Evolutionary conservation across 2,329 filamentous ascomycete species (phyloP).

Genomic region (Botryotinia narcissicola): DNA sequence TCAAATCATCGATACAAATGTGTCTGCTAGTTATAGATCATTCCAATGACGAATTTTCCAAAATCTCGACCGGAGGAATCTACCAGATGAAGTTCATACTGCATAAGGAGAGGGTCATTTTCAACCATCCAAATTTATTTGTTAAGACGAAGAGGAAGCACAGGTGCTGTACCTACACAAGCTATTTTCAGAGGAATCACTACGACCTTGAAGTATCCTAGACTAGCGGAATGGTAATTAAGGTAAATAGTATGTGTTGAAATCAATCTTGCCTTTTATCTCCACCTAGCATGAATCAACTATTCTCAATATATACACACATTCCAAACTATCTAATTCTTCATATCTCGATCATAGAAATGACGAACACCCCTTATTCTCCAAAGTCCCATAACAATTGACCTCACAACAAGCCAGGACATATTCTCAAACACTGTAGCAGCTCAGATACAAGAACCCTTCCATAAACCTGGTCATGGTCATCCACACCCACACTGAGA

Average conservation of each 20-base stretch:
- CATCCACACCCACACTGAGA: conserved; percentile 42
- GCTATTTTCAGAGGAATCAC: not conserved
- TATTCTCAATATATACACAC: not conserved
- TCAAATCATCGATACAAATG: not conserved
- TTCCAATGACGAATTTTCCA: not conserved
- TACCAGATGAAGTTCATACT: no score
- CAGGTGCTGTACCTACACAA: not conserved
- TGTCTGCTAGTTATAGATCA: not conserved
- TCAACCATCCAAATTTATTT: not conserved
- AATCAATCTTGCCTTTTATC: not conserved
- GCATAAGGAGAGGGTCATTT: not conserved
- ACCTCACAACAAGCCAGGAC: conserved; percentile 48
- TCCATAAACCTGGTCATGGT: conserved; percentile 40
- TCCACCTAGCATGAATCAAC: not conserved
- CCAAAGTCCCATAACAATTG: not conserved
- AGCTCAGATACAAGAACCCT: conserved; percentile 38
- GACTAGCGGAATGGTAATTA: not conserved
- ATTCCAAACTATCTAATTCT: not conserved
- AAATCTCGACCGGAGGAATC: not conserved
- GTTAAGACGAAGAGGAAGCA: accelerated
- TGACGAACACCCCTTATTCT: not conserved
- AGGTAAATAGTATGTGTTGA: not conserved
- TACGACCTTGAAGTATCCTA: not conserved
- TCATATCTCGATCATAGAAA: not conserved
- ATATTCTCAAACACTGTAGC: conserved; percentile 41